These are phyloP conservation scores for Aspergillus piperis DNA, from an alignment of 2,329 filamentous ascomycete genomes.

Conservation along the genomic window DNA sequence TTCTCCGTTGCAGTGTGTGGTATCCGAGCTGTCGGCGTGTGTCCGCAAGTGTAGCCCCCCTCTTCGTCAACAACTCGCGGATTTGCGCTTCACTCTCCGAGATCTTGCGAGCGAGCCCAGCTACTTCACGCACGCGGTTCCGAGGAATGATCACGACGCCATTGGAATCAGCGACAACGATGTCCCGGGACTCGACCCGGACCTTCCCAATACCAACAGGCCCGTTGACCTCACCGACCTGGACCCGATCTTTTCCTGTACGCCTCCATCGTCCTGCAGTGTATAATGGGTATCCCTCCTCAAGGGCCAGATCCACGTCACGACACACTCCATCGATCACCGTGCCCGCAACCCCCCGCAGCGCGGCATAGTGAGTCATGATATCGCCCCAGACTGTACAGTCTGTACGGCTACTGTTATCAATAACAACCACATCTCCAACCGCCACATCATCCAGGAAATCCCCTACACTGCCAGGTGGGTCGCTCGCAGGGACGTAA, in stretches of 20 bases:
- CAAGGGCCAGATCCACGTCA: slow-evolving; percentile 33
- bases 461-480: slow-evolving; percentile 32
- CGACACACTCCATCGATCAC: slow-evolving; percentile 39
- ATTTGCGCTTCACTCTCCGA: neutral
- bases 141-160: slow-evolving; percentile 25
- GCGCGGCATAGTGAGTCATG: slow-evolving; percentile 38
- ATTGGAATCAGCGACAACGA: slow-evolving; percentile 34
- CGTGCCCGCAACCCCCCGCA: slow-evolving; percentile 32
- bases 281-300: slow-evolving; percentile 33
- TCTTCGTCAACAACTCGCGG: neutral
- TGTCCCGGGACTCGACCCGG: slow-evolving; percentile 29
- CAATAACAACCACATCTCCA: slow-evolving; percentile 36
- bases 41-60: neutral
- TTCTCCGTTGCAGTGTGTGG: neutral
- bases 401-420: slow-evolving; percentile 37
- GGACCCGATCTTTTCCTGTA: slow-evolving; percentile 36
- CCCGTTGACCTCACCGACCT: slow-evolving; percentile 33
- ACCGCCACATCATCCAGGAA: slow-evolving; percentile 36
- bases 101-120: neutral
- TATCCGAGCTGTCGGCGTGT: neutral
- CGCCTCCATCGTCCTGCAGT: slow-evolving; percentile 37
- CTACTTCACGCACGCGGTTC: slow-evolving; percentile 1
- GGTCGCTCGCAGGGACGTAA: slow-evolving; percentile 26
- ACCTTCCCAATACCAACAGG: slow-evolving; percentile 32
- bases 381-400: slow-evolving; percentile 43